Evolutionary conservation across 2,329 filamentous ascomycete species (phyloP), one percentile per base, ranked within the genome.

Genomic region (Exophiala calicioides): DNA sequence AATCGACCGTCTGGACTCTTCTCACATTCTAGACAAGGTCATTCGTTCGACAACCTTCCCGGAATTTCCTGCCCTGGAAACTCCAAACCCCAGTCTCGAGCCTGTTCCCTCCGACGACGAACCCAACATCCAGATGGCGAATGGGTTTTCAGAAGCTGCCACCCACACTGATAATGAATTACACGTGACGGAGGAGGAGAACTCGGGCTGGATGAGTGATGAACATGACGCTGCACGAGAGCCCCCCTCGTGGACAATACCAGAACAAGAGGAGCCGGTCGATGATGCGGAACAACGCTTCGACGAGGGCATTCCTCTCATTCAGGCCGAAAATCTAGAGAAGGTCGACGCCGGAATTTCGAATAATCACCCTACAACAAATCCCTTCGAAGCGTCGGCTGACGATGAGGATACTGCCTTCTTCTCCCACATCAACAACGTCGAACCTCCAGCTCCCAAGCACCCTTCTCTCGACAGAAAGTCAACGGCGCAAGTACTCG

Each of bases 401-500:
- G 48, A 52, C 12, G 52, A 52, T 20, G 45, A 52, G 27, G 52
- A 52, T 29, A 20, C 48, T 8, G 26, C 40, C 9, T 55, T 55
- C 45, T 55, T 55, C 34, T 46, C 44, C 15, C 42, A 38, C 18
- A 39, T 40, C 30, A 47, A 47, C 20, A 31, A 23, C 10, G 29
- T 37, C 9, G 15, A 20, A 9, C n/a, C 24, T 27, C 12, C 19
- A 13, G 40, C 27, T 39, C 23, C 43, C 5, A 38, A 45, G 12
- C 24, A 30, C 15, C 42, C 42, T 19, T 19, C 38, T 29, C 47
- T 88, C n/a, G 76, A 82, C 55, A 77, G 85, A 45, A 88, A 88
- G 63, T 85, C 82, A 15, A 89, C 85, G 0, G 75, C 77, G 59
- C 81, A 88, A 64, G 83, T 85, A 1, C 68, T 88, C 47, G 70